Percentiles rank a stretch among this genome's conserved stretches.
These are phyloP conservation scores for Pittosporum tobira DNA, from an alignment of 129 eudicot species.

Conservation along the genomic window DNA sequence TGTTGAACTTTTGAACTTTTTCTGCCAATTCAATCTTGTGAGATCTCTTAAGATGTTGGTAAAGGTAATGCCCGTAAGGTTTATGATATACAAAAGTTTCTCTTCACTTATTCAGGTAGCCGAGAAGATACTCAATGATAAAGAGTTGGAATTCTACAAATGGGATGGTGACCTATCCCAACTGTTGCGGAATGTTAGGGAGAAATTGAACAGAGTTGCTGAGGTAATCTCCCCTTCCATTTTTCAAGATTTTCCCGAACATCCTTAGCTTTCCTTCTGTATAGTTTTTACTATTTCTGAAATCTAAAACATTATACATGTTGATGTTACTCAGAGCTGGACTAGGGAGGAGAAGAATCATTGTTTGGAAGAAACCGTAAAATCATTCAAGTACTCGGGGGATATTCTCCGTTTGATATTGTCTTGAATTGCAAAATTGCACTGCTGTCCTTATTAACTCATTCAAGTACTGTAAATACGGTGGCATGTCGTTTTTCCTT, in stretches of 20 bases:
- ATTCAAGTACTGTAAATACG: not conserved
- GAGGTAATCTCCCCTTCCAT: conserved; percentile 39
- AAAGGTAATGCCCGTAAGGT: not conserved
- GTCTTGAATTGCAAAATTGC: conserved; percentile 31
- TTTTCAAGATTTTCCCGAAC: not conserved
- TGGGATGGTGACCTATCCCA: conserved; percentile 86
- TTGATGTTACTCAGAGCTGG: conserved; percentile 53
- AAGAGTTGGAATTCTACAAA: conserved; percentile 85
- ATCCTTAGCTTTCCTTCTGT: not conserved
- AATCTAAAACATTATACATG: conserved; percentile 11
- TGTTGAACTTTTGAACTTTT: no score
- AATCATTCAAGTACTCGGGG: conserved; percentile 71
- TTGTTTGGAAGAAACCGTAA: conserved; percentile 93
- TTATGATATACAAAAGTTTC: not conserved
- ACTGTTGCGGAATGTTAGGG: conserved; percentile 74
- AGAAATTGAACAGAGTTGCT: conserved; percentile 74
- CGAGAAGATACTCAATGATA: conserved; percentile 51
- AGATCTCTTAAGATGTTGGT: not conserved
- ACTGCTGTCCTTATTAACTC: not conserved
- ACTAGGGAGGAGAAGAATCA: conserved; percentile 88
- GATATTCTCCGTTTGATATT: conserved; percentile 66
- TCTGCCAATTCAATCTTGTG: no score
- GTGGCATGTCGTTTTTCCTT: no score
- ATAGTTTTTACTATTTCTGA: conserved; percentile 1
- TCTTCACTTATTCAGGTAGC: conserved; percentile 47